Evolutionary conservation across 202 grass and related monocot genomes (phyloP).

Genomic region (Setaria viridis): DNA sequence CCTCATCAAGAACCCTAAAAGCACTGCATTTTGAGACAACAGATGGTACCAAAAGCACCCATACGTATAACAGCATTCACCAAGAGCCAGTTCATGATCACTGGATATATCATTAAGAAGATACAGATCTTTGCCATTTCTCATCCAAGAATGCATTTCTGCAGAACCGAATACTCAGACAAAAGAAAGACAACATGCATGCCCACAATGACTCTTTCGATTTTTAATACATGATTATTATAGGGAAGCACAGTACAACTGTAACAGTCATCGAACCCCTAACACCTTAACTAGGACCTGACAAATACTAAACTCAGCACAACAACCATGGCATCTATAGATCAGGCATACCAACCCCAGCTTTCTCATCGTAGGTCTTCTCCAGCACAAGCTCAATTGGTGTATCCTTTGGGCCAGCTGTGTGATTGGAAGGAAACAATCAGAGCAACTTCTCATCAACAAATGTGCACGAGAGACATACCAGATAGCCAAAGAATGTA

Average conservation of each 20-base stretch:
- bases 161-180: background rate
- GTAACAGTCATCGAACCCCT: slow-evolving; percentile 7
- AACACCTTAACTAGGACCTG: background rate
- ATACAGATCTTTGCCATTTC: background rate
- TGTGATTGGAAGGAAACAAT: slow-evolving; percentile 15
- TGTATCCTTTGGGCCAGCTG: slow-evolving; percentile 91
- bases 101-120: background rate
- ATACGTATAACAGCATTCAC: background rate
- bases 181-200: background rate
- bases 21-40: background rate
- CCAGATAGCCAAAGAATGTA: background rate
- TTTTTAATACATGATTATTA: background rate
- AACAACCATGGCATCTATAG: slow-evolving; percentile 47
- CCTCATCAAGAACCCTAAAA: background rate
- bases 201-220: background rate
- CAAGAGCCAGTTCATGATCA: background rate
- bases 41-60: too few species aligned
- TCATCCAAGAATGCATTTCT: background rate
- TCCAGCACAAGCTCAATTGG: slow-evolving; percentile 82
- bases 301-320: background rate
- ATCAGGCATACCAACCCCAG: slow-evolving; percentile 93
- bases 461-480: background rate
- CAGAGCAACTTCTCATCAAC: background rate
- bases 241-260: background rate
- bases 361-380: slow-evolving; percentile 91